These are phyloP conservation scores for Monosporascus sp. DNA, from an alignment of 2,329 filamentous ascomycete species.

Conservation along the genomic window DNA sequence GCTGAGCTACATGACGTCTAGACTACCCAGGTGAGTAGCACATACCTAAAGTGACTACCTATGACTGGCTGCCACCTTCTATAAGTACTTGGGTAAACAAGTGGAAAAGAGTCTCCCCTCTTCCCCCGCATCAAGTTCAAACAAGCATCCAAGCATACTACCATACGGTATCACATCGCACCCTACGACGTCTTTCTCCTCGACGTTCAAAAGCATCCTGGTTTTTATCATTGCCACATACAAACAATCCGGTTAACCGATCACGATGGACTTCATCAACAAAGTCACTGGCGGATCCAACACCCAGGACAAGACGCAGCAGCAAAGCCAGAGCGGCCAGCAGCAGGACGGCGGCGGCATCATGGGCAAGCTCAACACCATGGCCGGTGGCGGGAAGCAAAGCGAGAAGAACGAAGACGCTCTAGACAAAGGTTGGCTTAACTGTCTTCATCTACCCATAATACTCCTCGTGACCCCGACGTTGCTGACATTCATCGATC, in stretches of 20 bases:
- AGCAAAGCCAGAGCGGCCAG: slow-evolving; percentile 23
- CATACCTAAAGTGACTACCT: no score
- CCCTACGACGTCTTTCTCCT: no score
- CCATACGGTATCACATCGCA: no score
- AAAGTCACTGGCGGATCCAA: slow-evolving; percentile 37
- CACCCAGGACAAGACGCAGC: slow-evolving; percentile 22
- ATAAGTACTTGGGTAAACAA: no score
- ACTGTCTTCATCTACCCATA: neutral
- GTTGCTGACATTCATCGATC: slow-evolving; percentile 1
- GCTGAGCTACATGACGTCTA: neutral
- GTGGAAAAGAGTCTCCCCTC: no score
- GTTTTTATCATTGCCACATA: neutral
- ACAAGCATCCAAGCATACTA: no score
- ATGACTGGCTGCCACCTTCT: no score
- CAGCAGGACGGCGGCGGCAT: slow-evolving; percentile 49
- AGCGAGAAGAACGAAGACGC: slow-evolving; percentile 78
- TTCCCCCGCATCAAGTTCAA: no score
- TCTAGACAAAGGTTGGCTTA: slow-evolving; percentile 68
- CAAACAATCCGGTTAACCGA: neutral
- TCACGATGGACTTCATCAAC: slow-evolving; percentile 51
- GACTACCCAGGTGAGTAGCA: no score
- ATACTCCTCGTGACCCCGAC: neutral
- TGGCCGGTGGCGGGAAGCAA: slow-evolving; percentile 66
- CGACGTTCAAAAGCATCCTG: no score
- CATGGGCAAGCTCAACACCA: slow-evolving; percentile 64